These are phyloP conservation scores for Trametopsis cervina DNA, from an alignment of 768 basidiomycete species.

Conservation along the genomic window DNA sequence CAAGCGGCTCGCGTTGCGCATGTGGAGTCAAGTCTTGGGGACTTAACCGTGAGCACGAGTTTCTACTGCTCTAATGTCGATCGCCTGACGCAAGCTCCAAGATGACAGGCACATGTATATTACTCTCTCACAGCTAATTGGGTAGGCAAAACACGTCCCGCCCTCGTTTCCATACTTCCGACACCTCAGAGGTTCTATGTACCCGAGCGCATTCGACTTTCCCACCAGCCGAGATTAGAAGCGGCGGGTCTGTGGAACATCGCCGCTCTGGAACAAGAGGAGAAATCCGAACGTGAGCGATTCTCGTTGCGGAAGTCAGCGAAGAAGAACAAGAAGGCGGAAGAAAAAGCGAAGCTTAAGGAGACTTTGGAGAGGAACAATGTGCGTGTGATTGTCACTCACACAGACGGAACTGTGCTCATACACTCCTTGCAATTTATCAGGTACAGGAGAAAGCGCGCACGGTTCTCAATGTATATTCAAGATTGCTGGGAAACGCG, in stretches of 20 bases:
- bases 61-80: neutral
- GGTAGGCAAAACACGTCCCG: conserved; percentile 43
- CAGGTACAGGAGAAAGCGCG: conserved; percentile 60
- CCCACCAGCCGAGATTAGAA: conserved; percentile 52
- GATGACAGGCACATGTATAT: conserved; percentile 49
- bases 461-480: conserved; percentile 49
- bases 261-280: conserved; percentile 32
- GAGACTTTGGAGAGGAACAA: conserved; percentile 60
- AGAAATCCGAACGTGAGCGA: conserved; percentile 31
- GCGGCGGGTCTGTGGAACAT: conserved; percentile 57
- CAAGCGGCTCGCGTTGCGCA: conserved; percentile 60
- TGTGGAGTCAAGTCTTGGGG: conserved; percentile 57
- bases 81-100: neutral
- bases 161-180: conserved; percentile 50
- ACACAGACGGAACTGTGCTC: no score
- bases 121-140: conserved; percentile 64
- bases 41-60: conserved; percentile 54
- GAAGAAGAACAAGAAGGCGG: conserved; percentile 24
- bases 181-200: conserved; percentile 73
- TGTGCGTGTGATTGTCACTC: conserved; percentile 37
- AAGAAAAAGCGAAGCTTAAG: conserved; percentile 34
- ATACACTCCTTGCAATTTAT: no score
- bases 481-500: conserved; percentile 43
- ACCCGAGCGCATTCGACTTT: conserved; percentile 51
- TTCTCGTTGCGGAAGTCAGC: conserved; percentile 27